Evolutionary conservation across 805 yeast genomes (phyloP).

Genomic region (Debaryomyces maramus): DNA sequence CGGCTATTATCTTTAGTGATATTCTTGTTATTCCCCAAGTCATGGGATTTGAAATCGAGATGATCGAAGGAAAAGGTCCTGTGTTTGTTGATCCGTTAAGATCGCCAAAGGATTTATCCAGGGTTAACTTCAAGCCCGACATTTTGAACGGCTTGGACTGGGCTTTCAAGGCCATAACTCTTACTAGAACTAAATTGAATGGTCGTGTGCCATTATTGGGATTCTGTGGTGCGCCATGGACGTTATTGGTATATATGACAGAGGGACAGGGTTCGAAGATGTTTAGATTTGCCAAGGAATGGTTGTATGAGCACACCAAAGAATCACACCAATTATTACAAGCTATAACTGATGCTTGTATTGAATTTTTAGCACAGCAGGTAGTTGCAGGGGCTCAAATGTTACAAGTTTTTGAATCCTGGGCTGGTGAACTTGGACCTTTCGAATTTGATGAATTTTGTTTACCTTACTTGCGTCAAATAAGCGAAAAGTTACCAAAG

Average conservation of each 20-base stretch:
- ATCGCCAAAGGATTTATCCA: constrained; percentile 62
- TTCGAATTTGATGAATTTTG: constrained; percentile 84
- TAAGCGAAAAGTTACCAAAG: constrained; percentile 63
- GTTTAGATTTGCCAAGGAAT: constrained; percentile 87
- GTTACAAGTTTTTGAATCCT: constrained; percentile 93
- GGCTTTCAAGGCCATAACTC: constrained; percentile 92
- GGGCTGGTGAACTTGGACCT: constrained; percentile 97
- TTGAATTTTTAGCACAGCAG: constrained; percentile 91
- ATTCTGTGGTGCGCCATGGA: constrained; percentile 98
- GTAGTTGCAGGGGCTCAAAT: constrained; percentile 98
- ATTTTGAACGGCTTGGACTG: constrained; percentile 79
- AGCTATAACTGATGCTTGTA: constrained; percentile 80
- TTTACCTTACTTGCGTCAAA: constrained; percentile 81
- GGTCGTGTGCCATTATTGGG: constrained; percentile 96
- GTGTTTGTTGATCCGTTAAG: constrained; percentile 87
- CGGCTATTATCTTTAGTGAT: constrained; percentile 95
- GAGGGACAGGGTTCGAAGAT: constrained; percentile 96
- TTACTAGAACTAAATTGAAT: constrained; percentile 79
- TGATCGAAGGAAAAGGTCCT: constrained; percentile 95
- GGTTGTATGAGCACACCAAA: constrained; percentile 82
- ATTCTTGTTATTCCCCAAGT: constrained; percentile 97
- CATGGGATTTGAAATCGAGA: constrained; percentile 91
- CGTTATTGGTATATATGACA: constrained; percentile 91
- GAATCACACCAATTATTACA: constrained; percentile 70
- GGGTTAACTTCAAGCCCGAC: constrained; percentile 63